A percentile compares a stretch with the other conserved stretches of the same genome.
These are phyloP conservation scores for Candolleomyces aberdarensis DNA, from an alignment of 768 basidiomycete species.

Conservation along the genomic window DNA sequence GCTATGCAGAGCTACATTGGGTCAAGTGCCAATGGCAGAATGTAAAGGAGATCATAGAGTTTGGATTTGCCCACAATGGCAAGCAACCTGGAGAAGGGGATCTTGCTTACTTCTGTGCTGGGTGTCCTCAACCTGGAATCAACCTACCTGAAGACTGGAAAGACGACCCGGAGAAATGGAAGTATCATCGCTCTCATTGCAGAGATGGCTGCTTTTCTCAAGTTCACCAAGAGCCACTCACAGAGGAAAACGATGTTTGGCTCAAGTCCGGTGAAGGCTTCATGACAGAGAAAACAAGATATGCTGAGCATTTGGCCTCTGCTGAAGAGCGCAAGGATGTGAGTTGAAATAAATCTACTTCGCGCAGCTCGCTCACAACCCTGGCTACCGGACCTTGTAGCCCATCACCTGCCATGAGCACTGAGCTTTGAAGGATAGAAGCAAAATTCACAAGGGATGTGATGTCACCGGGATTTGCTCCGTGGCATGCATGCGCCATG, in stretches of 20 bases:
- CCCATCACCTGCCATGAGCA: conserved; percentile 7
- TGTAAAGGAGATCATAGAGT: conserved; percentile 13
- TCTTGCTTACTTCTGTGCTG: conserved; percentile 13
- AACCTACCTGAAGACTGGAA: no score
- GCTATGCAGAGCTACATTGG: no score
- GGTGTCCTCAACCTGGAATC: no score
- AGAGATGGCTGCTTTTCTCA: no score
- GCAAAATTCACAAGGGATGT: no score
- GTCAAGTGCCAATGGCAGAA: conserved; percentile 12
- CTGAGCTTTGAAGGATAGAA: not conserved
- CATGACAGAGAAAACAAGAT: no score
- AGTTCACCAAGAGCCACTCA: no score
- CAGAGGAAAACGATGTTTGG: no score
- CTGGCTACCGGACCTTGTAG: not conserved
- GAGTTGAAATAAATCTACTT: not conserved
- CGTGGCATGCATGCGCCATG: conserved; percentile 17
- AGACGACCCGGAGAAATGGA: no score
- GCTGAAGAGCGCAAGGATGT: conserved; percentile 2
- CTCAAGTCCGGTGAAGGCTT: no score
- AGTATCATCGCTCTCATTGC: no score
- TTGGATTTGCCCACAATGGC: conserved; percentile 7
- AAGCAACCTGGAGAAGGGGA: conserved; percentile 1
- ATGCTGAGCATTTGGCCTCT: not conserved
- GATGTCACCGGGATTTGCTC: conserved; percentile 15
- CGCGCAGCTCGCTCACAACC: not conserved